phyloP scores from a whole-genome alignment of 371 early-diverging fungal species.

The Fennellomyces sp. region DNA sequence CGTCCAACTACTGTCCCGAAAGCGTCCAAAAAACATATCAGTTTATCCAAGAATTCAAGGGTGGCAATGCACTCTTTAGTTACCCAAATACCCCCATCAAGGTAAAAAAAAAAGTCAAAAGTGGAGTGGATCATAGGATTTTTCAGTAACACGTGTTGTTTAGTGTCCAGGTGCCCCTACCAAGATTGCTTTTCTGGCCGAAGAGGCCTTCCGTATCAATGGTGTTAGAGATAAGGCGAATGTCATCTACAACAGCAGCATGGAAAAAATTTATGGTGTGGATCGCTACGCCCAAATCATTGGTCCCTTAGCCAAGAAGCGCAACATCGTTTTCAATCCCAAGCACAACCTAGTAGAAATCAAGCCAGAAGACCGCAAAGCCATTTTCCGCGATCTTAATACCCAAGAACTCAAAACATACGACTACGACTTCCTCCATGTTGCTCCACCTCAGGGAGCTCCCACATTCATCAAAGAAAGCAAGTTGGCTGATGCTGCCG shows the following conservation, averaged over 20 bases:
- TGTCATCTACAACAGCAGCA: slow-evolving; percentile 75
- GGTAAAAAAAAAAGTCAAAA: slow-evolving; percentile 19
- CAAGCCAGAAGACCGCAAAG: slow-evolving; percentile 61
- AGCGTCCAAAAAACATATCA: slow-evolving; percentile 78
- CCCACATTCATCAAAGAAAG: slow-evolving; percentile 78
- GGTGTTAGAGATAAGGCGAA: slow-evolving; percentile 71
- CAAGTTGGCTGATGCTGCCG: slow-evolving; percentile 74
- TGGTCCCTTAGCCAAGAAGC: slow-evolving; percentile 65
- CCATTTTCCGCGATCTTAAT: slow-evolving; percentile 69
- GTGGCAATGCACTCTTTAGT: slow-evolving; percentile 89
- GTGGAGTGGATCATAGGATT: background rate
- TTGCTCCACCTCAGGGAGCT: slow-evolving; percentile 86
- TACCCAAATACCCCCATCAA: slow-evolving; percentile 90
- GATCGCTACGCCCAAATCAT: slow-evolving; percentile 83
- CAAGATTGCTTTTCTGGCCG: slow-evolving; percentile 89
- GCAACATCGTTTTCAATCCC: slow-evolving; percentile 70
- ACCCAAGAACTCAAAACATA: slow-evolving; percentile 58
- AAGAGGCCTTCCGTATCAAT: slow-evolving; percentile 75
- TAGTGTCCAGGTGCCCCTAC: slow-evolving; percentile 90
- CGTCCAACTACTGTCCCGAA: slow-evolving; percentile 80
- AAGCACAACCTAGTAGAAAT: slow-evolving; percentile 75
- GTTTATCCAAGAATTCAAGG: slow-evolving; percentile 74
- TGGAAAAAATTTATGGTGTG: slow-evolving; percentile 85
- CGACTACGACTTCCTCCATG: slow-evolving; percentile 85
- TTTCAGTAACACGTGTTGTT: background rate